Conservation (phyloP, 306 rosid genomes). For the Geum urbanum region DNA sequence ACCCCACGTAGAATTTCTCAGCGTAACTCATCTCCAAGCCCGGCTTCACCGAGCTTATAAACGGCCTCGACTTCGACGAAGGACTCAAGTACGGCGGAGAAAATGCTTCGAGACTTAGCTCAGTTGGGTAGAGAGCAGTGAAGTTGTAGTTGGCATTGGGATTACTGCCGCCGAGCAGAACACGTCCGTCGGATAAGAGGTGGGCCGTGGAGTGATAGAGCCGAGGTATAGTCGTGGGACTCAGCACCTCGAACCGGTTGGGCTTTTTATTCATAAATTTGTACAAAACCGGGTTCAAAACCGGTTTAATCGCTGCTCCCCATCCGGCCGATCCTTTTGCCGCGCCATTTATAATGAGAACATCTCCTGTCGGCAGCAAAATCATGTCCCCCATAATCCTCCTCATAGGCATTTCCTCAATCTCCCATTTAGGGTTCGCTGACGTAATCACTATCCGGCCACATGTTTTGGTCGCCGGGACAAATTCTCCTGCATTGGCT, state of each 20-base stretch:
- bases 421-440: conserved; percentile 24
- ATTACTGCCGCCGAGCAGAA: conserved; percentile 37
- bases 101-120: conserved; percentile 31
- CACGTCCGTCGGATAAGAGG: conserved; percentile 30
- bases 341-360: conserved; percentile 35
- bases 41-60: conserved; percentile 17
- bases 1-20: conserved; percentile 9
- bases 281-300: conserved; percentile 27
- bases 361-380: conserved; percentile 36
- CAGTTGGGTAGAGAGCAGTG: conserved; percentile 31
- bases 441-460: conserved; percentile 22
- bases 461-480: conserved; percentile 24
- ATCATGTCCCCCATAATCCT: conserved; percentile 42
- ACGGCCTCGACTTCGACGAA: conserved; percentile 15
- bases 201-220: conserved; percentile 35
- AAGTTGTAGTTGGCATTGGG: conserved; percentile 35
- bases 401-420: conserved; percentile 34
- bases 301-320: conserved; percentile 29
- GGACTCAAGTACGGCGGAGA: conserved; percentile 25
- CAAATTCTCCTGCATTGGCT: conserved; percentile 21
- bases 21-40: conserved; percentile 12
- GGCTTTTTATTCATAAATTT: background rate
- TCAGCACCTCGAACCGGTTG: conserved; percentile 25
- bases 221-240: conserved; percentile 25
- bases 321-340: conserved; percentile 34